A percentile compares a stretch with the other conserved stretches of the same genome.
These are phyloP conservation scores for Tagetes erecta DNA, from an alignment of 129 eudicot species.

Conservation along the genomic window DNA sequence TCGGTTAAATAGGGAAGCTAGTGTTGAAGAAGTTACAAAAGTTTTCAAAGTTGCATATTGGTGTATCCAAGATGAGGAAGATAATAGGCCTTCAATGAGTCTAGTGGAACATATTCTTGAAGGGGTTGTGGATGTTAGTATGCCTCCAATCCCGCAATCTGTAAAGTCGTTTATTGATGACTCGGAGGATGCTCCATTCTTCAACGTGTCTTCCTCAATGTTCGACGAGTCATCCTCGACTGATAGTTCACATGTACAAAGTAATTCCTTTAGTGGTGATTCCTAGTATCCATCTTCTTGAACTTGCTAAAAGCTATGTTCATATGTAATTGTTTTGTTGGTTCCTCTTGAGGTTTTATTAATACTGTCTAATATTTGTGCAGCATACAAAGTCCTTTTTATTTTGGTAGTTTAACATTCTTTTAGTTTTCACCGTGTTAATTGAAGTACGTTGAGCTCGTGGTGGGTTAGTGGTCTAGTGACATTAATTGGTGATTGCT, in stretches of 20 bases:
- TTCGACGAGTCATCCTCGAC: constrained; percentile 28
- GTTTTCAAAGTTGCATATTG: constrained; percentile 69
- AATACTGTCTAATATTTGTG: too few species aligned
- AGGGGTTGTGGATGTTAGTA: constrained; percentile 60
- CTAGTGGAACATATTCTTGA: constrained; percentile 67
- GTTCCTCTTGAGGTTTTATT: too few species aligned
- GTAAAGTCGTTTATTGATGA: constrained; percentile 46
- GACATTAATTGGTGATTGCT: too few species aligned
- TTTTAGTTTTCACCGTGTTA: too few species aligned
- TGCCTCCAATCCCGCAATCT: constrained; percentile 60
- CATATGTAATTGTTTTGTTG: too few species aligned
- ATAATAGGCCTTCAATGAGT: constrained; percentile 65
- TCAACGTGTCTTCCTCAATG: constrained; percentile 10
- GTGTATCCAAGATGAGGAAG: constrained; percentile 84
- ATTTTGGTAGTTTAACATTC: too few species aligned
- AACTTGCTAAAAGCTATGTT: not conserved
- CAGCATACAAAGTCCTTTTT: too few species aligned
- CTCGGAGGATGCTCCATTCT: constrained; percentile 35
- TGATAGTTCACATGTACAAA: not conserved
- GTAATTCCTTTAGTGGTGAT: constrained; percentile 15
- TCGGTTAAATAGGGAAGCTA: constrained; percentile 51
- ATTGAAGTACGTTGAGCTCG: too few species aligned
- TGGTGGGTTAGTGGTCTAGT: too few species aligned
- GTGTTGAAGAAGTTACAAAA: constrained; percentile 52
- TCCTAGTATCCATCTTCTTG: constrained; percentile 19